Evolutionary conservation across 225 moss, liverwort and hornwort genomes (phyloP).

Genomic region (Physcomitrium patens): DNA sequence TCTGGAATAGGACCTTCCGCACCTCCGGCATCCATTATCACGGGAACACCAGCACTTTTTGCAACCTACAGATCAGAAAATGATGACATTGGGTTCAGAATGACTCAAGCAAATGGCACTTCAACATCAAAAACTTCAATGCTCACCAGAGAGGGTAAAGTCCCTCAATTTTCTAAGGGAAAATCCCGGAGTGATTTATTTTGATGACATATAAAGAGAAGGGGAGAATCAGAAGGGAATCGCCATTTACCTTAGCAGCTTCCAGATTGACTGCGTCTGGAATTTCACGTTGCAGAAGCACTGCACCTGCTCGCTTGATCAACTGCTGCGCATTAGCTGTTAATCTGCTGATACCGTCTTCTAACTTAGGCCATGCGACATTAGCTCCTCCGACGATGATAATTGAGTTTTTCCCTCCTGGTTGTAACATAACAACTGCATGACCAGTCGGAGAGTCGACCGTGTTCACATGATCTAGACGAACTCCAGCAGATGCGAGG

Average conservation of each 20-base stretch:
- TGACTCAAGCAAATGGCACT: slow-evolving; percentile 24
- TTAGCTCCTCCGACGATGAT: slow-evolving; percentile 81
- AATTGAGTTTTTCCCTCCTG: slow-evolving; percentile 73
- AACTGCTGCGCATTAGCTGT: slow-evolving; percentile 75
- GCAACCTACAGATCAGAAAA: slow-evolving; percentile 56
- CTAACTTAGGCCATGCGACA: slow-evolving; percentile 74
- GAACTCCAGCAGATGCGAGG: slow-evolving; percentile 57
- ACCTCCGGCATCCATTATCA: slow-evolving; percentile 77
- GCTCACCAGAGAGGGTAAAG: not conserved
- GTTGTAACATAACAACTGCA: slow-evolving; percentile 86
- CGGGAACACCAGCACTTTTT: slow-evolving; percentile 70
- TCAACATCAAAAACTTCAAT: slow-evolving; percentile 47
- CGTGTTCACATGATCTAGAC: slow-evolving; percentile 67
- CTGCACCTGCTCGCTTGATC: slow-evolving; percentile 69
- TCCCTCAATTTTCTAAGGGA: too few relatives aligned
- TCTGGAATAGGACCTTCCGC: slow-evolving; percentile 60
- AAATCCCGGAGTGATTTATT: too few relatives aligned
- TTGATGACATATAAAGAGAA: too few relatives aligned
- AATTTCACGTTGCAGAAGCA: slow-evolving; percentile 74
- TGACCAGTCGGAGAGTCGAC: slow-evolving; percentile 80
- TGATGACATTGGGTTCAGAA: too few relatives aligned
- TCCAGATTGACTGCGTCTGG: slow-evolving; percentile 75
- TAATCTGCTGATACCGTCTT: slow-evolving; percentile 73
- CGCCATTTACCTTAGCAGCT: slow-evolving; percentile 63
- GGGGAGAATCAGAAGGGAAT: not conserved